phyloP scores from a whole-genome alignment of 2,329 filamentous ascomycete genomes.

The Apiospora hydei region DNA sequence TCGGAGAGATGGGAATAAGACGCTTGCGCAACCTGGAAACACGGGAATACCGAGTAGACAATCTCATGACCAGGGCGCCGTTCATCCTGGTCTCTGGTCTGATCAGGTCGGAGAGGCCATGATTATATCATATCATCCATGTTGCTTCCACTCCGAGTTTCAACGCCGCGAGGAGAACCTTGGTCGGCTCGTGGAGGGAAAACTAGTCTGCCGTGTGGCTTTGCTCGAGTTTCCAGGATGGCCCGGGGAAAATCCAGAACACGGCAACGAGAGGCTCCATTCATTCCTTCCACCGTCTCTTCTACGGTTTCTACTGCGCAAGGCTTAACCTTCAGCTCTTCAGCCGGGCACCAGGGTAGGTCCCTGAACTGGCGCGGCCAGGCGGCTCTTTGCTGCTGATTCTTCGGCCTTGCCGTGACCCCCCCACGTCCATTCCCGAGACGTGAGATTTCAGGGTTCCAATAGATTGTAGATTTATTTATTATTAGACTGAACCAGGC shows the following conservation, averaged over 20 bases:
- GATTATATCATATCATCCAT: neutral
- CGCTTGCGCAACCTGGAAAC: neutral
- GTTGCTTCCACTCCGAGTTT: neutral
- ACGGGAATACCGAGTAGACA: neutral
- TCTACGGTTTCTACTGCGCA: constrained; percentile 4
- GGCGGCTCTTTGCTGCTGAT: neutral
- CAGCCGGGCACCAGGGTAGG: constrained; percentile 10
- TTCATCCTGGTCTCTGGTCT: neutral
- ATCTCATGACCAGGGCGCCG: neutral
- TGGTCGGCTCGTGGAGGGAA: constrained; percentile 5
- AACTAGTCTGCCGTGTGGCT: neutral
- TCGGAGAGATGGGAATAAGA: neutral
- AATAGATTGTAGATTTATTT: neutral
- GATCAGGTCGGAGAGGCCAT: neutral
- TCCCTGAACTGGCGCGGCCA: constrained; percentile 3
- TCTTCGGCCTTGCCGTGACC: constrained; percentile 10
- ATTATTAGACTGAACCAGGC: neutral
- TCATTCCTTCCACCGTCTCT: constrained; percentile 15
- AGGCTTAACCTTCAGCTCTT: constrained; percentile 16
- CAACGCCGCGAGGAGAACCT: neutral
- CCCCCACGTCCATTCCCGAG: constrained; percentile 6
- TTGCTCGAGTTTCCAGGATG: neutral
- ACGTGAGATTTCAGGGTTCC: neutral
- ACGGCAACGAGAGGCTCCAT: neutral
- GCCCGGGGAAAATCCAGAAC: neutral